These are phyloP conservation scores for Ganoderma resinaceum DNA, from an alignment of 1,284 basidiomycete species.

Conservation along the genomic window DNA sequence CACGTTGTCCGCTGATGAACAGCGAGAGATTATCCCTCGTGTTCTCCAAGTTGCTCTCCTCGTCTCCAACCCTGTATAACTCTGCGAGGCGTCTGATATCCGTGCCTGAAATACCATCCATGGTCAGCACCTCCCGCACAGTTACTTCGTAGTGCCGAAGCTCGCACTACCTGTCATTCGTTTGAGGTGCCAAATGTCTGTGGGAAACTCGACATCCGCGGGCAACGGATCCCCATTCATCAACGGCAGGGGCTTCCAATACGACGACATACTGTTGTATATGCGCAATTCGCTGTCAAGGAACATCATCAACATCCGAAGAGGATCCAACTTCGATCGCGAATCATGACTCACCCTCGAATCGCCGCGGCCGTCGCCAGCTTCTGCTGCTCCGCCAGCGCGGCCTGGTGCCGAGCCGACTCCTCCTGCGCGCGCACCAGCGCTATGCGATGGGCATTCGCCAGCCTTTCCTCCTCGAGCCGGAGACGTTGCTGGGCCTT, in stretches of 20 bases:
- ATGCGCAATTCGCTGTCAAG: constrained; percentile 14
- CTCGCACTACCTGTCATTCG: constrained; percentile 8
- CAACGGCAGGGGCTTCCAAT: constrained; percentile 16
- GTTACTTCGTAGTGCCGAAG: background rate
- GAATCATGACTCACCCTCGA: constrained; percentile 14
- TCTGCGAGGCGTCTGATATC: constrained; percentile 6
- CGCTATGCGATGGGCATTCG: constrained; percentile 14
- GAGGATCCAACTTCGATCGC: background rate
- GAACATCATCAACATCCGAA: background rate
- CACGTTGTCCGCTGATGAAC: constrained; percentile 8
- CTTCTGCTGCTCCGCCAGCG: constrained; percentile 13
- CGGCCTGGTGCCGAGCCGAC: constrained; percentile 1
- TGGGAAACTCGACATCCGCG: constrained; percentile 9
- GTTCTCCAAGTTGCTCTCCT: background rate
- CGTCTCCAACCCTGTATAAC: constrained; percentile 7
- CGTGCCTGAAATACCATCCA: background rate
- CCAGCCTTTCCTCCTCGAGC: constrained; percentile 14
- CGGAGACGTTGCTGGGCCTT: constrained; percentile 9
- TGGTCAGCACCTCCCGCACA: background rate
- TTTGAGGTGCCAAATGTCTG: constrained; percentile 10
- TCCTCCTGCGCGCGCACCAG: constrained; percentile 9
- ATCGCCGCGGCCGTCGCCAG: constrained; percentile 4
- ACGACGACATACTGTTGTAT: constrained; percentile 12
- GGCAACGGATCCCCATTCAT: constrained; percentile 20
- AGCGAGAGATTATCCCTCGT: constrained; percentile 10